Percentiles rank a stretch among this genome's conserved stretches.
These are phyloP conservation scores for Neospora caninum DNA, from an alignment of 169 alveolate species.

Conservation along the genomic window DNA sequence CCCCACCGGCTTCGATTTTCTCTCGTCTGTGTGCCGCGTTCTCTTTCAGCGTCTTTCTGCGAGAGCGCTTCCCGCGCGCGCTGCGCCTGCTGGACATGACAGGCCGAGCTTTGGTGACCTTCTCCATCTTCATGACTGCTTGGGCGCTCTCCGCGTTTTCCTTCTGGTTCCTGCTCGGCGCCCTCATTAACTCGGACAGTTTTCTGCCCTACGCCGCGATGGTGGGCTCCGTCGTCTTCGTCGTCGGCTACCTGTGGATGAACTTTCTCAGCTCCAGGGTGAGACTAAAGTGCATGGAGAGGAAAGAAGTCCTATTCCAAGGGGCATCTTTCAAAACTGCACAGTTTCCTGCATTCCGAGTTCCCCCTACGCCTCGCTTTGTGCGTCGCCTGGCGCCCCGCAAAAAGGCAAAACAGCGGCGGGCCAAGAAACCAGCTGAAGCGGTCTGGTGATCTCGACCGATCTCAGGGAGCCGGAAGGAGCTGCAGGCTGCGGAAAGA, in stretches of 20 bases:
- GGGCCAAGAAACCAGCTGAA: too few species aligned
- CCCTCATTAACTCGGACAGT: constrained; percentile 74
- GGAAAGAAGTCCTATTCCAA: too few species aligned
- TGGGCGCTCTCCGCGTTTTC: constrained; percentile 66
- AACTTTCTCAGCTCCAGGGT: constrained; percentile 73
- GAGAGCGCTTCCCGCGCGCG: constrained; percentile 32
- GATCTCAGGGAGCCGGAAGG: too few species aligned
- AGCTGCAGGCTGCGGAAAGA: too few species aligned
- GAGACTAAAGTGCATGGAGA: too few species aligned
- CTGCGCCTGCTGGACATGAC: constrained; percentile 25
- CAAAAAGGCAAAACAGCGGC: too few species aligned
- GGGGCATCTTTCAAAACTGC: too few species aligned
- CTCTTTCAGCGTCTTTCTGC: constrained; percentile 42
- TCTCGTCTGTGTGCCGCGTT: background rate
- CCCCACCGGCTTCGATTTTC: background rate
- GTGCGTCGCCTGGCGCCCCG: too few species aligned
- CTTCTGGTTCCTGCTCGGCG: constrained; percentile 75
- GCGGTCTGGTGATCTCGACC: too few species aligned
- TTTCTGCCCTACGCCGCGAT: constrained; percentile 76
- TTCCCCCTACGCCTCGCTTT: too few species aligned
- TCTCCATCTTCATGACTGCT: constrained; percentile 64
- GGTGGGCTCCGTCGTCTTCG: constrained; percentile 71
- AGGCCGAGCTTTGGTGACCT: constrained; percentile 49
- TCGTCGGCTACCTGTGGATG: constrained; percentile 69
- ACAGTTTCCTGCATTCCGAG: too few species aligned